Percentiles rank a stretch among this genome's conserved stretches.
phyloP scores from a whole-genome alignment of 495 filamentous ascomycete species.

The Penicillium parvum region DNA sequence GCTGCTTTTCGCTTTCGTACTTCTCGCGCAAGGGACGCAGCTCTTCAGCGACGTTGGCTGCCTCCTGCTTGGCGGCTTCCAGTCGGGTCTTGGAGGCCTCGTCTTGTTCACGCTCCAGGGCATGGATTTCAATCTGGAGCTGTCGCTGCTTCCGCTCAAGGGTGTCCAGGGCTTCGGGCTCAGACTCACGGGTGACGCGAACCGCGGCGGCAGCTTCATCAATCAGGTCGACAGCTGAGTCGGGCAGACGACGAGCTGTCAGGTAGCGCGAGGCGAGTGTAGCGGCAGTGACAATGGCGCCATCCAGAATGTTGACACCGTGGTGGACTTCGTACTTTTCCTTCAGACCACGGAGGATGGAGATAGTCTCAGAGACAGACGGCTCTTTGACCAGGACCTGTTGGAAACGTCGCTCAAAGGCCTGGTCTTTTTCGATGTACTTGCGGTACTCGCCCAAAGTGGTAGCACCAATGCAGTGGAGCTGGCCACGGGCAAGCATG shows the following conservation, averaged over 20 bases:
- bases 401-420: slow-evolving; percentile 97
- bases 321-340: slow-evolving; percentile 98
- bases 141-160: slow-evolving; percentile 84
- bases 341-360: slow-evolving; percentile 93
- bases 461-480: slow-evolving; percentile 97
- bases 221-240: slow-evolving; percentile 93
- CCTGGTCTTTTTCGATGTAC: slow-evolving; percentile 97
- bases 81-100: slow-evolving; percentile 83
- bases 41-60: slow-evolving; percentile 88
- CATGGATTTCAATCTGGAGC: slow-evolving; percentile 94
- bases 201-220: slow-evolving; percentile 96
- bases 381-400: slow-evolving; percentile 96
- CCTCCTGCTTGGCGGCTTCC: slow-evolving; percentile 76
- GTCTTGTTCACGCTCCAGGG: slow-evolving; percentile 88
- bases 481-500: slow-evolving; percentile 90
- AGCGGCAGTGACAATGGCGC: slow-evolving; percentile 85
- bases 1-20: slow-evolving; percentile 85
- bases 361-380: slow-evolving; percentile 80
- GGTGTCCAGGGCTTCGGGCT: slow-evolving; percentile 90
- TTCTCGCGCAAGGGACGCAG: slow-evolving; percentile 87
- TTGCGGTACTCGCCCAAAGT: slow-evolving; percentile 95
- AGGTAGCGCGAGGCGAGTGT: slow-evolving; percentile 88
- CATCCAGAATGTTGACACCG: slow-evolving; percentile 91
- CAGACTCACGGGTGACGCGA: slow-evolving; percentile 88
- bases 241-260: slow-evolving; percentile 82